Evolutionary conservation across 805 yeast species (phyloP), one percentile per base, ranked within the genome.

Genomic region (Ogataea naganishii): DNA sequence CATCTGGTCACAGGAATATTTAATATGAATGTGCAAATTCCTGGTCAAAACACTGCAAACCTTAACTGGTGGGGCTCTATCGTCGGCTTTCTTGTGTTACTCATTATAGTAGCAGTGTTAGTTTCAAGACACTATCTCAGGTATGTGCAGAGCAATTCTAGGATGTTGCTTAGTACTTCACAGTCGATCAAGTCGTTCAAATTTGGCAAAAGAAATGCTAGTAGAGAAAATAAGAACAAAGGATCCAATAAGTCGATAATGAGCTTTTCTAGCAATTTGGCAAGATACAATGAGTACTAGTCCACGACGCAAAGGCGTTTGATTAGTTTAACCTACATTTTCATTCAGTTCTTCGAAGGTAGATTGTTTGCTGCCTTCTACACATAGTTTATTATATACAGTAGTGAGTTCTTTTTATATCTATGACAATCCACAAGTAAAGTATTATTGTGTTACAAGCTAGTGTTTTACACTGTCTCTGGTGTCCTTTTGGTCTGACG

Each of bases 11-110:
- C 94, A 4, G 92, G 94, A 49, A 47, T 83, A 37, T 84, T 84
- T 53, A 94, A 94, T 44, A 84, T 84, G 95, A 84, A 84, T 53
- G 95, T 84, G 7, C 51, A 42, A 6, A 79, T 84, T 10, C 95
- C 95, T 1, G 94, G 94, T 18, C 55, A 66, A 36, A 58, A 39
- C 12, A 59, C 40, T 3, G 33, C 32, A 2, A 57, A 55, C 18
- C 47, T 69, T 18, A 67, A 60, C 4, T 76, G 84, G 79, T 80
- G n/a, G n/a, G n/a, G n/a, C n/a, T n/a, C n/a, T n/a, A n/a, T n/a
- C n/a, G n/a, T n/a, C n/a, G n/a, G 72, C 49, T 74, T 72, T 50
- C 49, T 77, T 38, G 34, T 71, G 9, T 38, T 56, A 4, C 32
- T 69, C 25, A 67, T 64, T n/a, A 24, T 56, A 7, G 24, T 39